Conservation (phyloP, 495 filamentous ascomycete genomes). For the Aspergillus homomorphus region DNA sequence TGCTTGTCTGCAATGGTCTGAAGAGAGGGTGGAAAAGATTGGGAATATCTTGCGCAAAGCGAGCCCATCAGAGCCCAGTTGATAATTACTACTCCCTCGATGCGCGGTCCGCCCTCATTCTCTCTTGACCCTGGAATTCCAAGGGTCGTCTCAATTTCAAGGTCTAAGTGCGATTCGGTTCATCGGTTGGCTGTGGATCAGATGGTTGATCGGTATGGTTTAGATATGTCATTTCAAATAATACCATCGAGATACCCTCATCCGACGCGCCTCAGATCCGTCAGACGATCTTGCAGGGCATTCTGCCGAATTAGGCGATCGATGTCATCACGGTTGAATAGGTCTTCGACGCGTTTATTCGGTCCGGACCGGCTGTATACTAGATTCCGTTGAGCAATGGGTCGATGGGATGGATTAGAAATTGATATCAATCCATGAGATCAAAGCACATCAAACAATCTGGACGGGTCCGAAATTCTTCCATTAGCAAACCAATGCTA, state of each 20-base stretch:
- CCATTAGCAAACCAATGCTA: neutral
- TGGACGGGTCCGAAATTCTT: neutral
- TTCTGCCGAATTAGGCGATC: slow-evolving; percentile 26
- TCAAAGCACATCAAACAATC: too few species aligned
- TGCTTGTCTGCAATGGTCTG: neutral
- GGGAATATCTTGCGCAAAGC: neutral
- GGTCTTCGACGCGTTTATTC: slow-evolving; percentile 26
- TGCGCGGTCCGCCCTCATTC: neutral
- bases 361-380: slow-evolving; percentile 18
- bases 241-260: slow-evolving; percentile 30
- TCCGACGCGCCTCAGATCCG: slow-evolving; percentile 22
- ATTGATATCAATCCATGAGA: too few species aligned
- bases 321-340: slow-evolving; percentile 29
- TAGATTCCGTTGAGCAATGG: neutral
- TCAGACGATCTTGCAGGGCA: slow-evolving; percentile 21
- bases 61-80: neutral
- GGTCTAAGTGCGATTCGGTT: slow-evolving; percentile 13
- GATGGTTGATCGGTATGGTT: neutral
- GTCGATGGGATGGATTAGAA: neutral
- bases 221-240: slow-evolving; percentile 34
- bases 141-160: slow-evolving; percentile 35
- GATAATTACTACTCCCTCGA: neutral
- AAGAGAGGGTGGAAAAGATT: neutral
- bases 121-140: neutral
- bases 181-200: neutral